A percentile compares a stretch with the other conserved stretches of the same genome.
Evolutionary conservation across 495 filamentous ascomycete genomes (phyloP).

Genomic region (Talaromyces stipitatus): DNA sequence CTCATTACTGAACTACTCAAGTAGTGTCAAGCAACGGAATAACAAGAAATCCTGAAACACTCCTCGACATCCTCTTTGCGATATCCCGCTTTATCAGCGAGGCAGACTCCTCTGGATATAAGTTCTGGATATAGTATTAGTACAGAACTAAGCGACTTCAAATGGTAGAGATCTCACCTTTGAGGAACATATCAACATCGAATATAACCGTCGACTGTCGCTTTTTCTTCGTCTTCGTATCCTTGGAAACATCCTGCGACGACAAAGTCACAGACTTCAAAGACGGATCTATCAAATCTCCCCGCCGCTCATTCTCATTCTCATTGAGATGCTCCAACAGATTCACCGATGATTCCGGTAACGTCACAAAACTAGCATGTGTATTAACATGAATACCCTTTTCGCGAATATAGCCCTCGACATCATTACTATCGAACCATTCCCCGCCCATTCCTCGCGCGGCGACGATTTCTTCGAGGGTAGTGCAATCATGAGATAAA

Average conservation of each 20-base stretch:
- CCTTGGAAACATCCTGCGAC: background rate
- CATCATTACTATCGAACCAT: conserved; percentile 67
- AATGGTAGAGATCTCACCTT: background rate
- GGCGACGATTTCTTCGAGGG: background rate
- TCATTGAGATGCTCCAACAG: background rate
- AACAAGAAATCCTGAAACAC: background rate
- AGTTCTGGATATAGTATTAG: background rate
- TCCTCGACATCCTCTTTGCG: conserved; percentile 3
- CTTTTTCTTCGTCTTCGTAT: background rate
- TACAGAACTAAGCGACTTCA: background rate
- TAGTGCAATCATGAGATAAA: background rate
- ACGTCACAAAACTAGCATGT: conserved; percentile 9
- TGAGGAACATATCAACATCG: background rate
- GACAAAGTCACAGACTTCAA: background rate
- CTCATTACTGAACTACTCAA: no score
- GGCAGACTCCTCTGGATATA: background rate
- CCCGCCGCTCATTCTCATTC: background rate
- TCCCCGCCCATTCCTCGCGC: conserved; percentile 49
- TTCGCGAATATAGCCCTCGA: conserved; percentile 39
- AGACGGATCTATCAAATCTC: background rate
- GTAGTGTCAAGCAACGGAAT: background rate
- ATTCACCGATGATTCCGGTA: background rate
- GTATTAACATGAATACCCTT: conserved; percentile 17
- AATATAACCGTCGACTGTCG: background rate
- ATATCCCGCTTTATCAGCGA: background rate